phyloP scores from a whole-genome alignment of 2,329 filamentous ascomycete genomes.

The Pestalotiopsis sp. region DNA sequence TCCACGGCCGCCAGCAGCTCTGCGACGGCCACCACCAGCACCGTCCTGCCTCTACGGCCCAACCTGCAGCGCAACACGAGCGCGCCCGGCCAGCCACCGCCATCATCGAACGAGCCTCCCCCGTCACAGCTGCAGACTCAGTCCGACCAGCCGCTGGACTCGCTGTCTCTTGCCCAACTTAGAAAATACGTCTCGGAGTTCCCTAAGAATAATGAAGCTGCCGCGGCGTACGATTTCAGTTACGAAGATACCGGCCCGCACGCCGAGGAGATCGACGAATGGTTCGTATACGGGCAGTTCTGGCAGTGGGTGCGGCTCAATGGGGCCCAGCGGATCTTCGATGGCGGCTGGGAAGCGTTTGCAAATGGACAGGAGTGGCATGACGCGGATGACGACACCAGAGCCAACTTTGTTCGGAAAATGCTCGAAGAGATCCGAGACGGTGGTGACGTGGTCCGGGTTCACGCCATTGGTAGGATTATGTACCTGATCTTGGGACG shows the following conservation, averaged over 20 bases:
- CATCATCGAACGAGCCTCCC: slow-evolving; percentile 28
- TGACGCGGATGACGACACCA: slow-evolving; percentile 58
- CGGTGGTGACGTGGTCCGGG: slow-evolving; percentile 49
- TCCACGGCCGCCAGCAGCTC: slow-evolving; percentile 17
- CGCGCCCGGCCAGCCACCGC: slow-evolving; percentile 22
- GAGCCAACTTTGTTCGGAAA: slow-evolving; percentile 57
- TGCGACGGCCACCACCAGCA: slow-evolving; percentile 15
- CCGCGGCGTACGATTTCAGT: slow-evolving; percentile 80
- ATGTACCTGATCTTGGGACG: slow-evolving; percentile 67
- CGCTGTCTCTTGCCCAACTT: slow-evolving; percentile 74
- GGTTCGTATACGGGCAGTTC: slow-evolving; percentile 84
- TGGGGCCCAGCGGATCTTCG: slow-evolving; percentile 74
- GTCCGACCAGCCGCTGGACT: slow-evolving; percentile 56
- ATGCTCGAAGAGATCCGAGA: slow-evolving; percentile 49
- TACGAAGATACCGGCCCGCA: slow-evolving; percentile 75
- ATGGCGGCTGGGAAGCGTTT: slow-evolving; percentile 70
- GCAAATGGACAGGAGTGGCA: slow-evolving; percentile 59
- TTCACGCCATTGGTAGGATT: slow-evolving; percentile 57
- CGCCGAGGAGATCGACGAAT: slow-evolving; percentile 91
- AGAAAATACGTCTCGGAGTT: slow-evolving; percentile 74
- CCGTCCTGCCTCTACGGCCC: slow-evolving; percentile 23
- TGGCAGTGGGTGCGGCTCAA: slow-evolving; percentile 82
- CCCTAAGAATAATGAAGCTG: slow-evolving; percentile 66
- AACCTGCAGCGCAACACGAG: slow-evolving; percentile 30
- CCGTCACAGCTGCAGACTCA: slow-evolving; percentile 9